Evolutionary conservation across 306 rosid genomes (phyloP).

Genomic region (Vigna mungo): DNA sequence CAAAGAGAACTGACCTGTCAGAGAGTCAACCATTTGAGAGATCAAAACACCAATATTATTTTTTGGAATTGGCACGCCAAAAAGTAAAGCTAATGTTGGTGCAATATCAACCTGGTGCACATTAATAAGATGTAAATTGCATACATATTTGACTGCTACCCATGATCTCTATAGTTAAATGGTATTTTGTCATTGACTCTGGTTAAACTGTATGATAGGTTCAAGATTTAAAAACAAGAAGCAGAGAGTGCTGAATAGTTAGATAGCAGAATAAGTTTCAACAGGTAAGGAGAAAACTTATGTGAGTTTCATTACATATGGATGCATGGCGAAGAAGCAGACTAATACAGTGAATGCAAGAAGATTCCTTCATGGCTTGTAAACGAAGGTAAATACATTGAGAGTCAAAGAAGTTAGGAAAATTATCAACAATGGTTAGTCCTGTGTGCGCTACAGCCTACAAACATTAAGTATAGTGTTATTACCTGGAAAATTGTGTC

Average conservation of each 20-base stretch:
- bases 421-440: conserved; percentile 34
- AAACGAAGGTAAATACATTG: conserved; percentile 10
- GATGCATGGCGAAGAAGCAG: conserved; percentile 30
- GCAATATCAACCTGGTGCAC: conserved; percentile 81
- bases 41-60: conserved; percentile 85
- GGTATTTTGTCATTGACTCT: conserved; percentile 21
- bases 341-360: conserved; percentile 25
- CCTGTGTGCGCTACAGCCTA: conserved; percentile 16
- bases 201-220: conserved; percentile 26
- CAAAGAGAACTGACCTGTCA: conserved; percentile 60
- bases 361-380: conserved; percentile 21
- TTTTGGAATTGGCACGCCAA: conserved; percentile 94
- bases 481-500: conserved; percentile 77
- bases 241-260: neutral
- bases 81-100: conserved; percentile 83
- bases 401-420: conserved; percentile 19
- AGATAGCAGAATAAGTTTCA: conserved; percentile 11
- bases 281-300: neutral
- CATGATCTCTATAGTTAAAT: conserved; percentile 34
- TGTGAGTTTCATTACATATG: neutral
- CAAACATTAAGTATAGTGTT: conserved; percentile 38
- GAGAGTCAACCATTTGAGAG: conserved; percentile 57
- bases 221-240: conserved; percentile 38
- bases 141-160: conserved; percentile 33
- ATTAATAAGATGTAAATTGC: conserved; percentile 43